Percentiles rank a stretch among this genome's conserved stretches.
Evolutionary conservation across 768 basidiomycete species (phyloP).

Genomic region (Auricularia auricula-judae): DNA sequence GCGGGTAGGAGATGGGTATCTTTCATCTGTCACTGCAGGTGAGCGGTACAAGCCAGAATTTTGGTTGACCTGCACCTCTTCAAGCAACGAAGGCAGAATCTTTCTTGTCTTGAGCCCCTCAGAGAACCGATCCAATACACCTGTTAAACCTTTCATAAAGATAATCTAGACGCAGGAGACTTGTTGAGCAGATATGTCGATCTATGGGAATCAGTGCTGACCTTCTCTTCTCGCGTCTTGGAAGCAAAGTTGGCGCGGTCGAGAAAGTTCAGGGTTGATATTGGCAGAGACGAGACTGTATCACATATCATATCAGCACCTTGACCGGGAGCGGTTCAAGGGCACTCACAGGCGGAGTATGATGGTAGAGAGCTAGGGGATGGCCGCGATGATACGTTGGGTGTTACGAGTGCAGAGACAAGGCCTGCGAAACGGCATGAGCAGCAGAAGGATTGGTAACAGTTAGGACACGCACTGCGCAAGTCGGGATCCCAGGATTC

Average conservation of each 20-base stretch:
- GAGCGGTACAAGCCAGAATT: too few species aligned
- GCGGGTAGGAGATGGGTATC: slow-evolving; percentile 88
- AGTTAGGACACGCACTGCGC: slow-evolving; percentile 38
- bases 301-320: slow-evolving; percentile 26
- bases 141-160: slow-evolving; percentile 82
- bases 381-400: slow-evolving; percentile 61
- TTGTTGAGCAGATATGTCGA: too few species aligned
- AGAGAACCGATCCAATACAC: slow-evolving; percentile 75
- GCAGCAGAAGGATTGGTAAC: slow-evolving; percentile 8
- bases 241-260: slow-evolving; percentile 92
- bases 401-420: slow-evolving; percentile 69
- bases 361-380: slow-evolving; percentile 71
- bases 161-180: slow-evolving; percentile 34
- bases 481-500: slow-evolving; percentile 60
- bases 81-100: slow-evolving; percentile 82
- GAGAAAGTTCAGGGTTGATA: slow-evolving; percentile 91
- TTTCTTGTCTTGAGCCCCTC: slow-evolving; percentile 81
- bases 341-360: slow-evolving; percentile 30
- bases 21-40: slow-evolving; percentile 56
- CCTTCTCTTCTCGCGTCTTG: slow-evolving; percentile 87
- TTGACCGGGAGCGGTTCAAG: not conserved
- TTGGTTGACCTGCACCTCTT: slow-evolving; percentile 53
- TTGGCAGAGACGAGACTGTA: slow-evolving; percentile 82
- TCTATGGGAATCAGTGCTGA: not conserved
- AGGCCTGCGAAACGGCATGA: slow-evolving; percentile 40